Conservation (phyloP, 2,329 filamentous ascomycete species). For the Zymoseptoria passerinii region DNA sequence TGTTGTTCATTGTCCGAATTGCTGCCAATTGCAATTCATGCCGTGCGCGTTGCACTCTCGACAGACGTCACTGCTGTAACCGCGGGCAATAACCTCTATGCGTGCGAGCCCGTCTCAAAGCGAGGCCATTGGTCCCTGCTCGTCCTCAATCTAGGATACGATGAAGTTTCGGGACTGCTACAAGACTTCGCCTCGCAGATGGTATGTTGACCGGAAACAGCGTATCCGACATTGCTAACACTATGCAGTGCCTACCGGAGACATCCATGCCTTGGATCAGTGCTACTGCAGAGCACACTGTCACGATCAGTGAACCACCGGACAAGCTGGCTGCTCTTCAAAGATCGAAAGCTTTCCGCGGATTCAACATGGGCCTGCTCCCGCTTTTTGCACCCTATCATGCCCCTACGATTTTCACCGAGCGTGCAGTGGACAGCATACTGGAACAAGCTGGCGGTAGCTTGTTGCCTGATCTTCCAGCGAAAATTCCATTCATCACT, state of each 20-base stretch:
- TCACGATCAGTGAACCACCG: slow-evolving; percentile 9
- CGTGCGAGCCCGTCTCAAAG: slow-evolving; percentile 15
- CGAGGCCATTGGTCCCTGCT: not conserved
- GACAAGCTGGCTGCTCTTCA: slow-evolving; percentile 3
- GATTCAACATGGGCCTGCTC: slow-evolving; percentile 1
- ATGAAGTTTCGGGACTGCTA: not conserved
- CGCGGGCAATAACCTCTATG: not conserved
- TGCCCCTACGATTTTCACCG: slow-evolving; percentile 12
- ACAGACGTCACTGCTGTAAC: slow-evolving; percentile 28
- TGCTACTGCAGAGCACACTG: slow-evolving; percentile 2
- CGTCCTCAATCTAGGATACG: not conserved
- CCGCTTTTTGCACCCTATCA: slow-evolving; percentile 15
- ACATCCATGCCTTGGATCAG: slow-evolving; percentile 8
- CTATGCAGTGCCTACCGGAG: not conserved
- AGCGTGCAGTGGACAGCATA: too few species aligned
- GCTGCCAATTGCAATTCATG: slow-evolving; percentile 21
- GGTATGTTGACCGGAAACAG: too few species aligned
- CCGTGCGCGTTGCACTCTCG: slow-evolving; percentile 38
- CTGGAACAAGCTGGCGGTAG: too few species aligned
- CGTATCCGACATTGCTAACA: too few species aligned
- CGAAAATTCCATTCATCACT: too few species aligned
- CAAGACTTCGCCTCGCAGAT: not conserved
- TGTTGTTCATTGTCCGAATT: slow-evolving; percentile 10
- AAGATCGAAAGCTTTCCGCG: not conserved
- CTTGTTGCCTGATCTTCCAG: too few species aligned